Evolutionary conservation across 2,329 filamentous ascomycete species (phyloP), one percentile per base, ranked within the genome.

Genomic region (Aspergillus pseudoviridinutans): DNA sequence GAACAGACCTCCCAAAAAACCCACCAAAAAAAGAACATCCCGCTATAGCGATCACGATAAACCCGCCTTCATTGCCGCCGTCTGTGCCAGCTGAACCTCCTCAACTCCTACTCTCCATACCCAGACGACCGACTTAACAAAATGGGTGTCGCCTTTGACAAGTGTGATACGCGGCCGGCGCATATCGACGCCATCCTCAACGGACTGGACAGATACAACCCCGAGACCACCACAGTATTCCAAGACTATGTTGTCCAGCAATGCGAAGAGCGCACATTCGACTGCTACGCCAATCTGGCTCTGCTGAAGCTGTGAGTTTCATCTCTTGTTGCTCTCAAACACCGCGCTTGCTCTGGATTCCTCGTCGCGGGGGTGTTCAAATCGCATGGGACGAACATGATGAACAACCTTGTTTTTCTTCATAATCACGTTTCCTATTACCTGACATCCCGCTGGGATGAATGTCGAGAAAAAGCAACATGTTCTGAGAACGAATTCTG

Each of bases 151-250:
- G 78, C 85, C 59, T 89, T 89, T 80, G 93, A 97, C 84, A 90
- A 92, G 79, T 90, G 91, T 81, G 87, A 91, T 70, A 91, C 96
- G 78, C 84, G 94, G 76, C 93, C 94, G 68, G 90, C 94, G 67
- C 87, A 94, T 76, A 95, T 99, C 78, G 89, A 91, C 74, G 83
- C 81, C 77, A 97, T 99, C 73, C 91, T 99, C 74, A 96, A 93
- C 79, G 93, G 94, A 68, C 90, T 99, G 64, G 94, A 99, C 79
- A 86, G 94, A 72, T 99, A 99, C 82, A 99, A 99, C 79, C 94
- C 94, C 46, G 94, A 99, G 82, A 96, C 94, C 53, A 96, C 95
- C 51, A 85, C 86, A 61, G 84, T 90, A 65, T 94, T 99, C 77
- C 93, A 99, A 83, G 89, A 91, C 76, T 99, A 99, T 79, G 88